Percentiles rank a stretch among this genome's conserved stretches.
Conservation (phyloP, 1,139 yeast species). For the Sugiyamaella pinicola region DNA sequence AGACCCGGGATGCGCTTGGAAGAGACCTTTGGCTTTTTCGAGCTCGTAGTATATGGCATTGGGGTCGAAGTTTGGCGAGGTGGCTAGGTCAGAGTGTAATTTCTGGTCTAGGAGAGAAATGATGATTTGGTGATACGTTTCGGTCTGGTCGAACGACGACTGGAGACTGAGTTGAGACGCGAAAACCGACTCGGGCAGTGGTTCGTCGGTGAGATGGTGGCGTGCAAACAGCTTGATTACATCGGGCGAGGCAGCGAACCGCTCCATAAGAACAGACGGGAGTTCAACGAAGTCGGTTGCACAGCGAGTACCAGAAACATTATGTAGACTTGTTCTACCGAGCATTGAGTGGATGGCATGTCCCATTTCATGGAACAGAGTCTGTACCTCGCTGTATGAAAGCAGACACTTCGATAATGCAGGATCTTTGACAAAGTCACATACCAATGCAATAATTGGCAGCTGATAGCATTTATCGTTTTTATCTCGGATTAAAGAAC, state of each 20-base stretch:
- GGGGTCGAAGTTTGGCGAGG: slow-evolving; percentile 49
- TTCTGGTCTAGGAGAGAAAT: slow-evolving; percentile 88
- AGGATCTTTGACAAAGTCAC: slow-evolving; percentile 65
- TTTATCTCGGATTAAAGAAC: slow-evolving; percentile 31
- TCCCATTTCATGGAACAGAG: slow-evolving; percentile 97
- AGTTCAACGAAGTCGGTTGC: slow-evolving; percentile 95
- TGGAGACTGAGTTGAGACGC: slow-evolving; percentile 56
- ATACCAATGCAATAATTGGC: slow-evolving; percentile 86
- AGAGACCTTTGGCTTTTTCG: slow-evolving; percentile 51
- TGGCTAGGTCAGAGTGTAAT: slow-evolving; percentile 54
- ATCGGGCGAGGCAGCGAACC: slow-evolving; percentile 78
- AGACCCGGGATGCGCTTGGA: slow-evolving; percentile 49
- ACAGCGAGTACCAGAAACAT: slow-evolving; percentile 92
- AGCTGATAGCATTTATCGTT: slow-evolving; percentile 56
- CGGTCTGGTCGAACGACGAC: slow-evolving; percentile 64
- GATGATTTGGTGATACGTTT: slow-evolving; percentile 82
- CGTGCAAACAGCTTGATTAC: slow-evolving; percentile 73
- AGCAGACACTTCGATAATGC: slow-evolving; percentile 50
- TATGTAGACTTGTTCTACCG: slow-evolving; percentile 86
- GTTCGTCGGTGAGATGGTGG: slow-evolving; percentile 70
- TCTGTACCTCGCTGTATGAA: slow-evolving; percentile 79
- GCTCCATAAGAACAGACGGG: slow-evolving; percentile 94
- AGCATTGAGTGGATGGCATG: slow-evolving; percentile 98
- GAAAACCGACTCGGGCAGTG: slow-evolving; percentile 55
- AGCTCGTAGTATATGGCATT: slow-evolving; percentile 64